Evolutionary conservation across 2,329 filamentous ascomycete species (phyloP).

Genomic region (Fusarium xyrophilum): DNA sequence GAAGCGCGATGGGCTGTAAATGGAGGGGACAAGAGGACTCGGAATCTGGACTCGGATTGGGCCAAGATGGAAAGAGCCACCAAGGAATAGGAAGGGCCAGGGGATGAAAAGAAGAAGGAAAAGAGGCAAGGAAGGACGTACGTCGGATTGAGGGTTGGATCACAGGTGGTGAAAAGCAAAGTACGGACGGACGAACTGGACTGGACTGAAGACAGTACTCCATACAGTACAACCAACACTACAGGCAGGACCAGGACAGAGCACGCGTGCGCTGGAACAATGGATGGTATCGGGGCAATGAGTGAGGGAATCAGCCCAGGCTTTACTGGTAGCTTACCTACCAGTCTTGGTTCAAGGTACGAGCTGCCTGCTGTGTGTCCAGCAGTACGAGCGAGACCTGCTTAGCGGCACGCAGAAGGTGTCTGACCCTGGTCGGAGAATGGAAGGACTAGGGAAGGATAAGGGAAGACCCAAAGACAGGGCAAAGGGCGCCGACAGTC

Average conservation of each 20-base stretch:
- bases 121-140: constrained; percentile 26
- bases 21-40: constrained; percentile 31
- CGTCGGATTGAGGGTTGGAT: constrained; percentile 26
- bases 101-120: constrained; percentile 29
- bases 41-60: constrained; percentile 28
- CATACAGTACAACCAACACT: constrained; percentile 5
- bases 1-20: constrained; percentile 26
- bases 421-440: constrained; percentile 34
- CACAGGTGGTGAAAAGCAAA: constrained; percentile 7
- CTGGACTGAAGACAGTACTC: neutral
- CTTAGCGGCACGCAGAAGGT: constrained; percentile 35
- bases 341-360: constrained; percentile 23
- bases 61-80: constrained; percentile 27
- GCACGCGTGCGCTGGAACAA: constrained; percentile 38
- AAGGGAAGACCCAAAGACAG: constrained; percentile 32
- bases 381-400: constrained; percentile 29
- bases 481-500: constrained; percentile 33
- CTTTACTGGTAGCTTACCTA: constrained; percentile 39
- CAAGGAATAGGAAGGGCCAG: constrained; percentile 34
- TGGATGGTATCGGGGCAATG: constrained; percentile 38
- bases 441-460: constrained; percentile 36
- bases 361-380: constrained; percentile 17
- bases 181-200: neutral
- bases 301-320: constrained; percentile 30
- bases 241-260: constrained; percentile 13